A percentile compares a stretch with the other conserved stretches of the same genome.
phyloP scores from a whole-genome alignment of 2,329 filamentous ascomycete genomes.

The Ilyonectria mors-panacis region DNA sequence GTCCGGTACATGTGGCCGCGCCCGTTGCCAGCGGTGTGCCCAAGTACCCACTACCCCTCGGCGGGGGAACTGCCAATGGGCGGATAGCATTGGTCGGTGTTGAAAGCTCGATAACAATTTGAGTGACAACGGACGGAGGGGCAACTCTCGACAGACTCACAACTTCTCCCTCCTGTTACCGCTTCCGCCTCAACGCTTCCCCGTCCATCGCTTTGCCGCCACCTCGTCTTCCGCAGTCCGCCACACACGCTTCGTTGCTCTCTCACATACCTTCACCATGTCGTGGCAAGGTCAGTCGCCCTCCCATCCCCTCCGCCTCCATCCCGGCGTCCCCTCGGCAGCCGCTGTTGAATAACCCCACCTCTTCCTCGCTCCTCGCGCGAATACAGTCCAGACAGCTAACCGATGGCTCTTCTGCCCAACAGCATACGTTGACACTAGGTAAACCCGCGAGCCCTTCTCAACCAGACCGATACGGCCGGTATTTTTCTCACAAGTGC shows the following conservation, averaged over 20 bases:
- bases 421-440: slow-evolving; percentile 67
- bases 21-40: slow-evolving; percentile 4
- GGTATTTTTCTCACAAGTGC: neutral
- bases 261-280: slow-evolving; percentile 63
- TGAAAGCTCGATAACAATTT: slow-evolving; percentile 31
- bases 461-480: slow-evolving; percentile 6
- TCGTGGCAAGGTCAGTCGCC: slow-evolving; percentile 79
- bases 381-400: slow-evolving; percentile 28
- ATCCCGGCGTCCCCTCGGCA: slow-evolving; percentile 36
- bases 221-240: slow-evolving; percentile 15
- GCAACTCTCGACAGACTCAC: slow-evolving; percentile 39
- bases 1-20: slow-evolving; percentile 4
- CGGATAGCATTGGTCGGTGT: slow-evolving; percentile 14
- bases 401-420: slow-evolving; percentile 22
- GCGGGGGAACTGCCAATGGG: slow-evolving; percentile 22
- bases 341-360: slow-evolving; percentile 47
- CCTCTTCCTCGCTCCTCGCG: slow-evolving; percentile 25
- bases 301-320: slow-evolving; percentile 34
- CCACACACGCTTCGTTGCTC: slow-evolving; percentile 24
- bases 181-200: slow-evolving; percentile 28
- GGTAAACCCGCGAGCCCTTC: slow-evolving; percentile 54
- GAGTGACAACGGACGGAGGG: slow-evolving; percentile 25
- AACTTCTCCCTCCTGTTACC: slow-evolving; percentile 32
- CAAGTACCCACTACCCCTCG: slow-evolving; percentile 30
- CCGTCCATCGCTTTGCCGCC: slow-evolving; percentile 3